These are phyloP conservation scores for Wickerhamiella siamensis DNA, from an alignment of 805 yeast genomes.

Conservation along the genomic window DNA sequence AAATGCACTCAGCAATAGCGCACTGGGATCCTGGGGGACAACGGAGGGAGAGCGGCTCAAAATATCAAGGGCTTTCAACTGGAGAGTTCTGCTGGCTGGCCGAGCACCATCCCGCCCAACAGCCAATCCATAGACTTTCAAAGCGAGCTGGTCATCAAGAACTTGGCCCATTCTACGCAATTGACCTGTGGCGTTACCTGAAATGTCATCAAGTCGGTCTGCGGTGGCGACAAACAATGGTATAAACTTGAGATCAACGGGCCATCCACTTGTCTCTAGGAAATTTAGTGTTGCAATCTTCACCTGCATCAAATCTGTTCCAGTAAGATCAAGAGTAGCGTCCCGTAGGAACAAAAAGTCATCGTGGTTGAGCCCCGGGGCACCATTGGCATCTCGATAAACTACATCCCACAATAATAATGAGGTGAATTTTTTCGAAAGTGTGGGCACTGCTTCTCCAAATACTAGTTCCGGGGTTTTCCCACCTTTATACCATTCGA, in stretches of 20 bases:
- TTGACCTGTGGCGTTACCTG: slow-evolving; percentile 38
- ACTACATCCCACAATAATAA: slow-evolving; percentile 43
- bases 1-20: slow-evolving; percentile 46
- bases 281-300: slow-evolving; percentile 33
- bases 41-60: slow-evolving; percentile 41
- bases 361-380: slow-evolving; percentile 48
- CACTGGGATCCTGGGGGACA: slow-evolving; percentile 31
- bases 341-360: slow-evolving; percentile 54
- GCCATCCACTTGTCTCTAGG: slow-evolving; percentile 2
- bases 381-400: slow-evolving; percentile 14
- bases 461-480: neutral
- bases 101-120: slow-evolving; percentile 36
- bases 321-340: slow-evolving; percentile 28
- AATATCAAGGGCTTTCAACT: slow-evolving; percentile 39
- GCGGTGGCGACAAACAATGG: slow-evolving; percentile 50
- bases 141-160: slow-evolving; percentile 31
- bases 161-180: slow-evolving; percentile 32
- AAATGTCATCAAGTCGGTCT: slow-evolving; percentile 42
- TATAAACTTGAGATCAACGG: slow-evolving; percentile 28
- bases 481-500: neutral
- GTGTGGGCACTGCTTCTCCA: neutral
- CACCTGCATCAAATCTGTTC: slow-evolving; percentile 31
- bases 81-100: slow-evolving; percentile 40
- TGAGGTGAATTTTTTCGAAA: slow-evolving; percentile 32
- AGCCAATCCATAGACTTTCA: slow-evolving; percentile 34